These are phyloP conservation scores for Saccharum spontaneum DNA, from an alignment of 176 grass and related monocot genomes.

Conservation along the genomic window DNA sequence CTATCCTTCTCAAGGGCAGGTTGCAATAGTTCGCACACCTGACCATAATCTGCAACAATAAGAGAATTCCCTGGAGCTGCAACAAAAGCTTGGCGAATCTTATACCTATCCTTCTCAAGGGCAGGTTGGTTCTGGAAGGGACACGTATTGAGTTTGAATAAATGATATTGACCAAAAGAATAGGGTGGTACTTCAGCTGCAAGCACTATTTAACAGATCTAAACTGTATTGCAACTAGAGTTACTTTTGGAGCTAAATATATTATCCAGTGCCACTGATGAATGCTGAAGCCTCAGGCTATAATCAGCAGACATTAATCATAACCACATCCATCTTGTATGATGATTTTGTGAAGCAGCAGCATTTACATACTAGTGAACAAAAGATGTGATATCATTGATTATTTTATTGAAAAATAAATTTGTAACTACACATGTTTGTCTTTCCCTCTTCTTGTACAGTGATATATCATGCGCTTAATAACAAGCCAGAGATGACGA, in stretches of 20 bases:
- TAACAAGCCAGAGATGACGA: neutral
- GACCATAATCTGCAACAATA: conserved; percentile 99
- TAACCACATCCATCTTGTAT: conserved; percentile 13
- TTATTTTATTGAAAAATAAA: conserved; percentile 11
- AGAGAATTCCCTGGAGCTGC: conserved; percentile 80
- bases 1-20: conserved; percentile 90
- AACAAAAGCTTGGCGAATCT: conserved; percentile 96
- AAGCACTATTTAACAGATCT: conserved; percentile 6
- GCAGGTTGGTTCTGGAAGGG: conserved; percentile 92
- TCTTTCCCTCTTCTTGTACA: neutral
- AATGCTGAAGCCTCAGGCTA: conserved; percentile 22
- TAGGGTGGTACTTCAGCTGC: conserved; percentile 1
- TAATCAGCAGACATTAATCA: conserved; percentile 1
- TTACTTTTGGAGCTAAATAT: conserved; percentile 26
- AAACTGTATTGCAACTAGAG: conserved; percentile 1
- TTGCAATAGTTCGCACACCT: conserved; percentile 61
- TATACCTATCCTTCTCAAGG: conserved; percentile 88
- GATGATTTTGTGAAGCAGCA: neutral
- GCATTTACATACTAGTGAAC: conserved; percentile 4
- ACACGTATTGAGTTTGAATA: conserved; percentile 1
- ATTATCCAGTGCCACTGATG: conserved; percentile 2
- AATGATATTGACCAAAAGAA: neutral
- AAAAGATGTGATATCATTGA: neutral
- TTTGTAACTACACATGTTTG: neutral
- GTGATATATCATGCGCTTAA: conserved; percentile 2